These are phyloP conservation scores for Dictyostelium firmibasis DNA, from an alignment of 78 protist species.

Conservation along the genomic window DNA sequence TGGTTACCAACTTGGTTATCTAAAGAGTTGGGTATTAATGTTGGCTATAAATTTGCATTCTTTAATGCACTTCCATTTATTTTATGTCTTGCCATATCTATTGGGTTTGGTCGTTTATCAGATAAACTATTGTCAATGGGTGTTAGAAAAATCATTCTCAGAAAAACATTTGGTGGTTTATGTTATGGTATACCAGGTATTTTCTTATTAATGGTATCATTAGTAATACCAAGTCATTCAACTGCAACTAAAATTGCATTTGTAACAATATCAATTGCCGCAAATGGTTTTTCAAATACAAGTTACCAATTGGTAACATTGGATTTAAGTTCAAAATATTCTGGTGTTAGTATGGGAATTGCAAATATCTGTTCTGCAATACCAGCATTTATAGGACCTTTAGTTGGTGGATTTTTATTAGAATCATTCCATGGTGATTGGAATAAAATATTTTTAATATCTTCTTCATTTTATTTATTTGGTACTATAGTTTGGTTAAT, in stretches of 20 bases:
- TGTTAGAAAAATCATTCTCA: background rate
- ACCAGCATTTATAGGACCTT: constrained; percentile 27
- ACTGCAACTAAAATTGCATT: background rate
- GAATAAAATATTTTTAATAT: constrained; percentile 20
- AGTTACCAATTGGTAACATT: constrained; percentile 25
- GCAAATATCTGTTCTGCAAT: constrained; percentile 35
- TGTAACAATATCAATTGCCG: constrained; percentile 20
- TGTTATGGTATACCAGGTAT: constrained; percentile 23
- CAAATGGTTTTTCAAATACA: background rate
- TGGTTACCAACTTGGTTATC: constrained; percentile 63
- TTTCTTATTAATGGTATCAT: background rate
- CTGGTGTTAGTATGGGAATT: constrained; percentile 45
- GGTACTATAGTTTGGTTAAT: constrained; percentile 25
- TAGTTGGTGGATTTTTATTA: constrained; percentile 19
- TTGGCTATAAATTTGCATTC: constrained; percentile 15
- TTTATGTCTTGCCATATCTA: background rate
- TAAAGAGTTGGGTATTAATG: background rate
- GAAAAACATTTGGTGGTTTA: constrained; percentile 40
- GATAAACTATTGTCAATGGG: background rate
- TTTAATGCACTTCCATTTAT: constrained; percentile 36
- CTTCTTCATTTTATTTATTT: background rate
- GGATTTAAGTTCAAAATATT: constrained; percentile 22
- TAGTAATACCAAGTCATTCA: background rate
- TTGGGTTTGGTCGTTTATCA: constrained; percentile 1
- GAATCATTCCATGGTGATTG: constrained; percentile 11